Base-by-base conservation (phyloP, 495 filamentous ascomycete genomes). In the Amniculicola lignicola region DNA sequence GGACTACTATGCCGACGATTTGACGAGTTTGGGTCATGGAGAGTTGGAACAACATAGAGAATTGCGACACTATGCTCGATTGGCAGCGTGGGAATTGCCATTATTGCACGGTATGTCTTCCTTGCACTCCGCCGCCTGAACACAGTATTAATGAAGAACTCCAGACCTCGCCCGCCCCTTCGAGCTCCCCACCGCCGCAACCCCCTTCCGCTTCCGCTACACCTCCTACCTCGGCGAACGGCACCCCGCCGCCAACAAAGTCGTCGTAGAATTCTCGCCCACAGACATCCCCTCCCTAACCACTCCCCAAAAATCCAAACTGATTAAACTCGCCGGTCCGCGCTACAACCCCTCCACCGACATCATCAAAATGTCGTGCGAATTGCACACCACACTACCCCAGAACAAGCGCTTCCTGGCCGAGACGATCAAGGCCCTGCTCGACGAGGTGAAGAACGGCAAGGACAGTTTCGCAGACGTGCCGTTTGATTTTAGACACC, bases 61-160 rank as follows among this genome's bases (percentile, higher is more conserved):
- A 69, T 77, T 88, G 59, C 78, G 93, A 76, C 85, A 95, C 59
- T 96, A 95, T 66, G 83, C 88, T 21, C 79, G 93, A 43, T 78
- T 95, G 59, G 79, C 85, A 36, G 90, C 91, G 28, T 99, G 95
- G 90, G 93, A 97, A 72, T 89, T 97, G 90, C 93, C 93, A 16
- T 72, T 92, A 57, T 76, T 98, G 47, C 82, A 84, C 65, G 85
- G 89, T 96, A 83, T 66, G 86, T 71, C 41, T 23, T 45, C 37
- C 42, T 19, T 12, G 43, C n/a, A 15, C 33, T 22, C 14, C 9
- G 35, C 19, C 38, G 1, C 23, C 11, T 48, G 10, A 12, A 35
- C 15, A 21, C 27, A 14, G n/a, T 5, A 21, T 27, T 40, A 41
- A 38, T 25, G 1, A n/a, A 27, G 5, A 11, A 7, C 1, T n/a